Percentiles rank a stretch among this genome's conserved stretches.
Evolutionary conservation across 2,329 filamentous ascomycete genomes (phyloP).

Genomic region (Colletotrichum musicola): DNA sequence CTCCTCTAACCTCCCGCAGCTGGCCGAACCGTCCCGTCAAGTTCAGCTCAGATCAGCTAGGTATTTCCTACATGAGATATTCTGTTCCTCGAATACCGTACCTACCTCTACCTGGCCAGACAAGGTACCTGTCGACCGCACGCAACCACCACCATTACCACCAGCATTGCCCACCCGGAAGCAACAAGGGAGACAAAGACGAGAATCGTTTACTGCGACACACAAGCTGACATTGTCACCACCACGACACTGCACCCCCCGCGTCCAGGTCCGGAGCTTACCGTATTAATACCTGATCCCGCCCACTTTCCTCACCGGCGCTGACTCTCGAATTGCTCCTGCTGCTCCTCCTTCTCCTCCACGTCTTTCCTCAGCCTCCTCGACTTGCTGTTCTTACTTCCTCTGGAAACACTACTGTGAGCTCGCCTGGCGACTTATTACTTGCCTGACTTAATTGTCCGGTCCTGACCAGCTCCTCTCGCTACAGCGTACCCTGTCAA

Average conservation of each 20-base stretch:
- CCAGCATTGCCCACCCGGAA: conserved; percentile 2
- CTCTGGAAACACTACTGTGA: too few species aligned
- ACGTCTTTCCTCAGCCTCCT: too few species aligned
- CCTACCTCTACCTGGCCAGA: too few species aligned
- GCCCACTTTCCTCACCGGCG: conserved; percentile 12
- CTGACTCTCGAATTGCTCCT: background rate
- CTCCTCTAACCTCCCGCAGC: conserved; percentile 22
- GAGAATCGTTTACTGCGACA: conserved; percentile 7
- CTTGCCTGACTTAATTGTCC: too few species aligned
- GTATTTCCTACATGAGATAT: background rate
- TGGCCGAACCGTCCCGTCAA: background rate
- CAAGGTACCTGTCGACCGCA: background rate
- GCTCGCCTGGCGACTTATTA: too few species aligned
- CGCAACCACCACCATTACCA: background rate
- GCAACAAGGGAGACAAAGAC: conserved; percentile 29
- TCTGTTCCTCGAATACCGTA: too few species aligned
- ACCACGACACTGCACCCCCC: background rate
- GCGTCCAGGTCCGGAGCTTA: conserved; percentile 2
- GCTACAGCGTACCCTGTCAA: conserved; percentile 25
- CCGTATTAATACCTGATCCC: conserved; percentile 25
- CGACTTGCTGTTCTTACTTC: too few species aligned
- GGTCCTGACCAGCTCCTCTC: conserved; percentile 4
- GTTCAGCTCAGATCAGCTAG: background rate
- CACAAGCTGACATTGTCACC: conserved; percentile 8
- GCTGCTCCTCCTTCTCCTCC: conserved; percentile 10